Evolutionary conservation across 2,329 filamentous ascomycete genomes (phyloP).

Genomic region (Trichoderma sp.): DNA sequence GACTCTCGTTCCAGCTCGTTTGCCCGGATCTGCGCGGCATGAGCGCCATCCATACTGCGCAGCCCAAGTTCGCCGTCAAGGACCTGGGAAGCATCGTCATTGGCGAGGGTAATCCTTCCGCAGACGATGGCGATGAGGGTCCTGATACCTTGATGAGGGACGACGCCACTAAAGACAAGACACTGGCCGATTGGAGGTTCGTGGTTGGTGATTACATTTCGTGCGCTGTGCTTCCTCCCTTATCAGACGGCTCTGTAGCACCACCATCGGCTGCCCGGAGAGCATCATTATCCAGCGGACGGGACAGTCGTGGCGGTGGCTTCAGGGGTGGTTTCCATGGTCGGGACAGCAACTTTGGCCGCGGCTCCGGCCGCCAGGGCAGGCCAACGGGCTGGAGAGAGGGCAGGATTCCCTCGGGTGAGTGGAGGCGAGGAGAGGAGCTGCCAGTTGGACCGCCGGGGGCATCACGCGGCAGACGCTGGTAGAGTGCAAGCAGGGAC

Average conservation of each 20-base stretch:
- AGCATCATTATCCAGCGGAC: constrained; percentile 32
- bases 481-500: constrained; percentile 31
- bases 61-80: constrained; percentile 69
- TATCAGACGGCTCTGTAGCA: constrained; percentile 72
- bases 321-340: constrained; percentile 34
- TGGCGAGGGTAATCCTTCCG: constrained; percentile 57
- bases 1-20: constrained; percentile 84
- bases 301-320: constrained; percentile 33
- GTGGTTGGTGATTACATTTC: constrained; percentile 88
- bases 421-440: constrained; percentile 68
- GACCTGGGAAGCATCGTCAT: constrained; percentile 84
- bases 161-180: constrained; percentile 68
- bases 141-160: constrained; percentile 39
- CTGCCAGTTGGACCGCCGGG: constrained; percentile 55
- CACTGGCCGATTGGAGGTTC: constrained; percentile 74
- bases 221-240: constrained; percentile 76
- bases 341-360: constrained; percentile 39
- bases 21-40: constrained; percentile 69
- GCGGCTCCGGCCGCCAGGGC: constrained; percentile 42
- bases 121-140: constrained; percentile 46
- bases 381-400: constrained; percentile 45
- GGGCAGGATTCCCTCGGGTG: constrained; percentile 52
- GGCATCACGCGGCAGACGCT: constrained; percentile 38
- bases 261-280: constrained; percentile 52
- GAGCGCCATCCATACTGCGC: constrained; percentile 34